Conservation (phyloP, 352 stramenopile genomes). For the Thalassiosira livingstoniorum region DNA sequence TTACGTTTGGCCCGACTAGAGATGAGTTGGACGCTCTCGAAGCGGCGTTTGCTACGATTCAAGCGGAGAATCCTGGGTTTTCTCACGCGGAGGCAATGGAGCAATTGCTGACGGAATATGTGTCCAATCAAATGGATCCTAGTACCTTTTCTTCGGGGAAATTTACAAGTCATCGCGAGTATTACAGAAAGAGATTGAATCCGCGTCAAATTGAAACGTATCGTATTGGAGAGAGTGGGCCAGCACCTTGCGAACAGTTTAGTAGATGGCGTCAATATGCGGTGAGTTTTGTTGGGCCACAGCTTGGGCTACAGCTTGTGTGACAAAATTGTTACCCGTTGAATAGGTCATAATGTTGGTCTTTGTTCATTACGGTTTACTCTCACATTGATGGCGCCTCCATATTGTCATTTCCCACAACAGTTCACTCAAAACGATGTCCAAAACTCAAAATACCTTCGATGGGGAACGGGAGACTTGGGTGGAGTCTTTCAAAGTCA, state of each 20-base stretch:
- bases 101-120: slow-evolving; percentile 44
- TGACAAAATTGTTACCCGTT: too few species aligned
- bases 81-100: slow-evolving; percentile 36
- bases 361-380: slow-evolving; percentile 62
- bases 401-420: too few species aligned
- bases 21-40: slow-evolving; percentile 55
- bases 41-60: slow-evolving; percentile 11
- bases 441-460: slow-evolving; percentile 44
- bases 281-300: too few species aligned
- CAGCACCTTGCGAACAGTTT: slow-evolving; percentile 57
- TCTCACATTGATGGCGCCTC: too few species aligned
- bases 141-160: slow-evolving; percentile 47
- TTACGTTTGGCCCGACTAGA: slow-evolving; percentile 65
- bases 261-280: too few species aligned
- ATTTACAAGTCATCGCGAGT: slow-evolving; percentile 46
- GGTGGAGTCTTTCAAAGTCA: too few species aligned
- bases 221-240: slow-evolving; percentile 56
- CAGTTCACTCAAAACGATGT: too few species aligned
- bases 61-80: not conserved
- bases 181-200: slow-evolving; percentile 51
- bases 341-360: slow-evolving; percentile 66
- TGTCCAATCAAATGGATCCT: slow-evolving; percentile 54
- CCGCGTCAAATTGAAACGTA: slow-evolving; percentile 54
- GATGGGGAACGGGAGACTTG: slow-evolving; percentile 50
- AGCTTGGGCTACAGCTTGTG: too few species aligned